Percentiles rank a stretch among this genome's conserved stretches.
phyloP scores from a whole-genome alignment of 495 filamentous ascomycete genomes.

The Xylaria telfairii region DNA sequence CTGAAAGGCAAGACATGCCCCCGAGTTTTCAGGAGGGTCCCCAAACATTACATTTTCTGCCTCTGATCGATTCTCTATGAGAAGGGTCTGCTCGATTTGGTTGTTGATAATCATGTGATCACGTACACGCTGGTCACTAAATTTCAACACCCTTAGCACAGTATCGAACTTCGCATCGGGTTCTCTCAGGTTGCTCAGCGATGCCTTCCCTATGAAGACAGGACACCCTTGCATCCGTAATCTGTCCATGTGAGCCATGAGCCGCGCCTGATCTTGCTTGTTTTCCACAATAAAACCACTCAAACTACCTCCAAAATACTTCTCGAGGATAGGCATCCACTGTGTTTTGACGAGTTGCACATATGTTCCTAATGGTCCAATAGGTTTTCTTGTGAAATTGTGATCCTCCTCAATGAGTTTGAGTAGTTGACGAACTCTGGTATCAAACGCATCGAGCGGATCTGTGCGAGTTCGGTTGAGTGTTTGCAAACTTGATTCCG shows the following conservation, averaged over 20 bases:
- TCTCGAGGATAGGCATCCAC: conserved; percentile 87
- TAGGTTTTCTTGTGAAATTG: conserved; percentile 71
- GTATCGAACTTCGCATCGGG: conserved; percentile 77
- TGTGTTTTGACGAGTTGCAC: conserved; percentile 76
- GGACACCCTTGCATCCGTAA: conserved; percentile 59
- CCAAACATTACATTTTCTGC: conserved; percentile 75
- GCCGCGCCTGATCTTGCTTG: conserved; percentile 68
- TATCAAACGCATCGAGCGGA: conserved; percentile 60
- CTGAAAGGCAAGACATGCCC: conserved; percentile 69
- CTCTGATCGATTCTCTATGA: conserved; percentile 70
- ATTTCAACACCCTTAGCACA: conserved; percentile 76
- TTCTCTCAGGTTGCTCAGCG: conserved; percentile 70
- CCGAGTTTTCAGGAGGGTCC: conserved; percentile 71
- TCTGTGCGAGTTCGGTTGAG: conserved; percentile 41
- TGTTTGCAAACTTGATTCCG: conserved; percentile 43
- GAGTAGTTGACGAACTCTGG: conserved; percentile 67
- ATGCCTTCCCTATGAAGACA: conserved; percentile 69
- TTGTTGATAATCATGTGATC: conserved; percentile 84
- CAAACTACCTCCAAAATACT: conserved; percentile 66
- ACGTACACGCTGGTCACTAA: conserved; percentile 78
- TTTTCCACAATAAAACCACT: conserved; percentile 81
- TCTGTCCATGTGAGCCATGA: conserved; percentile 67
- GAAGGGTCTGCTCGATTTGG: conserved; percentile 80
- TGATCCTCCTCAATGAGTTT: conserved; percentile 68
- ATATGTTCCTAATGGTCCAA: conserved; percentile 83